Evolutionary conservation across 768 basidiomycete genomes (phyloP).

Genomic region (Coprinopsis marcescibilis): DNA sequence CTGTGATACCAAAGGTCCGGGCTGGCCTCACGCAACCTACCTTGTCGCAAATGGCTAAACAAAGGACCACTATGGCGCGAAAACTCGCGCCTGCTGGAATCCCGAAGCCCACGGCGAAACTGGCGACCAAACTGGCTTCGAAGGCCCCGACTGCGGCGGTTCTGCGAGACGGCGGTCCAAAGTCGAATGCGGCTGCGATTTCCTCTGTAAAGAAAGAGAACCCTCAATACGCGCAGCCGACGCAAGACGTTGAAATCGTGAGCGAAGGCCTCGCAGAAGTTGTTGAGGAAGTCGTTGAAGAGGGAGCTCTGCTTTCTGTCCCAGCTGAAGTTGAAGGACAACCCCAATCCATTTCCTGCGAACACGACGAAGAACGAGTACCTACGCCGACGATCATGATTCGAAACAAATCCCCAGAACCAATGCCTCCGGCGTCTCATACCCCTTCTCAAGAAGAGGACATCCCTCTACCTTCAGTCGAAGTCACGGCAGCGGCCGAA

Average conservation of each 20-base stretch:
- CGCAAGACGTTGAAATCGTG: neutral
- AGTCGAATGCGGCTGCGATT: slow-evolving; percentile 4
- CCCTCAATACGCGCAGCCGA: slow-evolving; percentile 11
- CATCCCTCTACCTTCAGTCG: no score
- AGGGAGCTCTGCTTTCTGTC: no score
- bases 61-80: slow-evolving; percentile 14
- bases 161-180: slow-evolving; percentile 3
- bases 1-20: neutral
- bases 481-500: neutral
- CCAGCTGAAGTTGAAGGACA: no score
- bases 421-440: neutral
- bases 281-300: neutral
- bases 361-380: no score
- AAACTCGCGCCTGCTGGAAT: neutral
- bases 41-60: slow-evolving; percentile 22
- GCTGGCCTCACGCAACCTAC: slow-evolving; percentile 21
- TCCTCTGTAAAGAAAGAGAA: slow-evolving; percentile 8
- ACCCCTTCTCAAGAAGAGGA: no score
- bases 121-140: slow-evolving; percentile 1
- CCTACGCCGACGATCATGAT: neutral
- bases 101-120: slow-evolving; percentile 7
- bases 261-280: slow-evolving; percentile 1
- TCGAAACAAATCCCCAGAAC: neutral
- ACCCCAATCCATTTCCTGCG: no score
- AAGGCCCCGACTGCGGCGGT: neutral